Conservation (phyloP, 2,329 filamentous ascomycete species). For the Colletotrichum agaves region DNA sequence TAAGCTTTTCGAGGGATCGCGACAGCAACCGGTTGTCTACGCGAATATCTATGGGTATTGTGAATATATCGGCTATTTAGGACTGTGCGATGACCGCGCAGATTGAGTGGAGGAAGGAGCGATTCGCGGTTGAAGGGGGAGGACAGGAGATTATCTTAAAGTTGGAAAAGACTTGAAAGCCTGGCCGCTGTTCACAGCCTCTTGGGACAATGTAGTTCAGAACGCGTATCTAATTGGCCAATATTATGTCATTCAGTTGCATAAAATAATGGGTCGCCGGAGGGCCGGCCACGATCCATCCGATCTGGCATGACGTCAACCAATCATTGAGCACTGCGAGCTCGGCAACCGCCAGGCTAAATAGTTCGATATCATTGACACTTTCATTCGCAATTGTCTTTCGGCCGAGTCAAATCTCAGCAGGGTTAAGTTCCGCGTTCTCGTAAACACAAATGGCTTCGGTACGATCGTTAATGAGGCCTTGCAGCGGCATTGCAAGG, state of each 20-base stretch:
- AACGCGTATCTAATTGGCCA: conserved; percentile 33
- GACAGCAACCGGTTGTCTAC: background rate
- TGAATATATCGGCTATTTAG: background rate
- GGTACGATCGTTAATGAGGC: conserved; percentile 12
- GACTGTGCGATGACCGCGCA: background rate
- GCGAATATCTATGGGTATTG: background rate
- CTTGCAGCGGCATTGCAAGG: conserved; percentile 6
- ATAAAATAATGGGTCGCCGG: conserved; percentile 17
- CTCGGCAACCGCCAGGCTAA: conserved; percentile 12
- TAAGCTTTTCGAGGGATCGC: conserved; percentile 7
- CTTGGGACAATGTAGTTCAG: conserved; percentile 21
- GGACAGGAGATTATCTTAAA: conserved; percentile 6
- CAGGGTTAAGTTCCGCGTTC: background rate
- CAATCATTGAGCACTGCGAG: conserved; percentile 20
- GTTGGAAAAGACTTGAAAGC: conserved; percentile 13
- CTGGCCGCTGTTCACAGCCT: conserved; percentile 33
- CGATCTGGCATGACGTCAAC: conserved; percentile 21
- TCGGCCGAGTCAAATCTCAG: conserved; percentile 20
- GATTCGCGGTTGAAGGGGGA: background rate
- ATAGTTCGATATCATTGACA: conserved; percentile 37
- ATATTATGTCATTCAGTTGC: conserved; percentile 38
- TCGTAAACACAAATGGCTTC: conserved; percentile 28
- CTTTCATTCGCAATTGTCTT: background rate
- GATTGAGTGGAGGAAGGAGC: background rate
- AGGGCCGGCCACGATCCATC: conserved; percentile 25